These are phyloP conservation scores for sorghum (Sorghum bicolor) DNA, from an alignment of 176 grass and related monocot species.

Conservation along the genomic window DNA sequence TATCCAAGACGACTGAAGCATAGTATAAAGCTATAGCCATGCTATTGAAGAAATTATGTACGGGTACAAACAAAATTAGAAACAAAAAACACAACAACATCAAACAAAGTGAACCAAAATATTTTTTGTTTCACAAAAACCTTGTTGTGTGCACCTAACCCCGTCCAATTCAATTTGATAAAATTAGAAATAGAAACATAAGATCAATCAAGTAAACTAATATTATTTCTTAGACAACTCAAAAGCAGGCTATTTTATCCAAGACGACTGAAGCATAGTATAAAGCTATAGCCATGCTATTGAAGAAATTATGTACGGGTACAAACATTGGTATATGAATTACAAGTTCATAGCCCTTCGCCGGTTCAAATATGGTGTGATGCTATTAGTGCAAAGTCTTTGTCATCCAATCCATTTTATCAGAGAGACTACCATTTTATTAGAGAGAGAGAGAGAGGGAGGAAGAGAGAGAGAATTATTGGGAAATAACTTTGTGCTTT, in stretches of 20 bases:
- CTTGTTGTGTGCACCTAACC: not conserved
- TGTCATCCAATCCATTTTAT: no score
- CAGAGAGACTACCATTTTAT: no score
- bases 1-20: no score
- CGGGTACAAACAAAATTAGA: not conserved
- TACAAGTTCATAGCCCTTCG: not conserved
- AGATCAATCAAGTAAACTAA: not conserved
- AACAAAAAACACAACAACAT: not conserved
- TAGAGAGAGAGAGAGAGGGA: no score
- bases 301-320: not conserved
- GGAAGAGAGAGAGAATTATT: no score
- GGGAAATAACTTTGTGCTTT: no score
- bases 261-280: no score
- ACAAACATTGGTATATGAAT: not conserved
- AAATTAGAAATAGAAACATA: not conserved
- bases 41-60: not conserved
- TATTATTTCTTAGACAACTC: not conserved
- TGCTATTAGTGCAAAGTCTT: no score
- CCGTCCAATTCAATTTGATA: not conserved
- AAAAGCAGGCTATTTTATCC: no score
- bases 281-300: no score
- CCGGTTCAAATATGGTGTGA: no score
- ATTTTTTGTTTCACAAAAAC: not conserved
- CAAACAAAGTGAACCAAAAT: not conserved
- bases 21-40: no score